phyloP scores from a whole-genome alignment of 441 rosid genomes.

The Erodium trifolium region DNA sequence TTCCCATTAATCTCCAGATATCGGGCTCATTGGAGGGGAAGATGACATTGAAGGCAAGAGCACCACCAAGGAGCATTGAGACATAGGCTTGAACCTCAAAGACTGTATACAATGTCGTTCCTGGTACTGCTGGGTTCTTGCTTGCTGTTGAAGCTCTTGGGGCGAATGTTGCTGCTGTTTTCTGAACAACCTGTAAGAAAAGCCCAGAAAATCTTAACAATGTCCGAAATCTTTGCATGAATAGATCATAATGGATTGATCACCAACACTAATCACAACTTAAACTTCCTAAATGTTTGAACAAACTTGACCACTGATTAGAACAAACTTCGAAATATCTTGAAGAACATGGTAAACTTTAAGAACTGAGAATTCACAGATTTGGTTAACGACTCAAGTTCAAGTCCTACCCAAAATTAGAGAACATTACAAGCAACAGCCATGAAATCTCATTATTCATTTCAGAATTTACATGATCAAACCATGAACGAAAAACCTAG shows the following conservation, averaged over 20 bases:
- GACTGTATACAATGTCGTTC: slow-evolving; percentile 65
- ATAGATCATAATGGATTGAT: not conserved
- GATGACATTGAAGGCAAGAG: slow-evolving; percentile 71
- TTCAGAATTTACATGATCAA: too few relatives aligned
- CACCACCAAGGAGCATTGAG: slow-evolving; percentile 74
- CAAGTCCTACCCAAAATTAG: too few relatives aligned
- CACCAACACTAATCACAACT: not conserved
- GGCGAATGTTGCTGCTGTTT: slow-evolving; percentile 93
- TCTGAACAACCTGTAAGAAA: slow-evolving; percentile 63
- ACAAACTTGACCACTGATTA: not conserved
- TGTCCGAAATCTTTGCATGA: not conserved
- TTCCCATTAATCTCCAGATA: slow-evolving; percentile 93
- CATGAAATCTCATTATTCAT: too few relatives aligned
- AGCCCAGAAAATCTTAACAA: not conserved
- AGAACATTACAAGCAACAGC: too few relatives aligned
- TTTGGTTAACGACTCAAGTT: too few relatives aligned
- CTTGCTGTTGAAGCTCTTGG: slow-evolving; percentile 88
- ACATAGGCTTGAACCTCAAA: slow-evolving; percentile 87
- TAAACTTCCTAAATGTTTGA: not conserved
- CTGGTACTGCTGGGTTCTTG: slow-evolving; percentile 90
- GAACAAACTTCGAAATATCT: not conserved
- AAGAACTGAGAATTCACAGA: too few relatives aligned
- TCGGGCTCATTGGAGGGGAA: slow-evolving; percentile 88
- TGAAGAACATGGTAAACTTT: too few relatives aligned
- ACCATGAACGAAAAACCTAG: too few relatives aligned